Evolutionary conservation across 169 alveolate genomes (phyloP).

Genomic region (Eimeria tenella): DNA sequence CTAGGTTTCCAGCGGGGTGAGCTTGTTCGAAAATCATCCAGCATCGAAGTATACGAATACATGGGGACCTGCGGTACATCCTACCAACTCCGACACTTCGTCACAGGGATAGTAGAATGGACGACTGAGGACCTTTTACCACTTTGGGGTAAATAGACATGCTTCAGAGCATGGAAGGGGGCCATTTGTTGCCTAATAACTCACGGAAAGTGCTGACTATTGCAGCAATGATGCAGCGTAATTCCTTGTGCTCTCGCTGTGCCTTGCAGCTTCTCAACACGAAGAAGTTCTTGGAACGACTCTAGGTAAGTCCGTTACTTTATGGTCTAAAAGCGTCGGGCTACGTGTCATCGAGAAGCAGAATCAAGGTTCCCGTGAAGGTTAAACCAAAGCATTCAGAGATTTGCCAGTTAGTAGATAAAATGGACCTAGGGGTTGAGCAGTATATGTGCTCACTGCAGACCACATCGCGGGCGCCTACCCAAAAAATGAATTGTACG

Average conservation of each 20-base stretch:
- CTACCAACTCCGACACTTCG: conserved; percentile 5
- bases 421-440: too few relatives aligned
- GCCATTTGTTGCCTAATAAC: background rate
- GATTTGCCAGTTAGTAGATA: too few relatives aligned
- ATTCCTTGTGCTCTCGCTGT: conserved; percentile 16
- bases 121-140: conserved; percentile 57
- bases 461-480: conserved; percentile 34
- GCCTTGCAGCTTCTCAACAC: conserved; percentile 29
- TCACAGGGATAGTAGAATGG: conserved; percentile 51
- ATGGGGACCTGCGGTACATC: conserved; percentile 57
- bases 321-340: too few relatives aligned
- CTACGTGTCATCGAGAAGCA: too few relatives aligned
- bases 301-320: background rate
- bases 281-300: conserved; percentile 58
- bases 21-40: conserved; percentile 58
- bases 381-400: too few relatives aligned
- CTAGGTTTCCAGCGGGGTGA: conserved; percentile 58
- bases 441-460: background rate
- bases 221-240: background rate
- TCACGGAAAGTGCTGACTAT: background rate
- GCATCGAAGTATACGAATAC: conserved; percentile 60
- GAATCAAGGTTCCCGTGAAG: too few relatives aligned
- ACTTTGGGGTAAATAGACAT: conserved; percentile 44
- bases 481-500: conserved; percentile 54
- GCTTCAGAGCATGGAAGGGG: background rate